Evolutionary conservation across 2,329 filamentous ascomycete genomes (phyloP), one percentile per base, ranked within the genome.

Genomic region (Epichloe brachyelytri): DNA sequence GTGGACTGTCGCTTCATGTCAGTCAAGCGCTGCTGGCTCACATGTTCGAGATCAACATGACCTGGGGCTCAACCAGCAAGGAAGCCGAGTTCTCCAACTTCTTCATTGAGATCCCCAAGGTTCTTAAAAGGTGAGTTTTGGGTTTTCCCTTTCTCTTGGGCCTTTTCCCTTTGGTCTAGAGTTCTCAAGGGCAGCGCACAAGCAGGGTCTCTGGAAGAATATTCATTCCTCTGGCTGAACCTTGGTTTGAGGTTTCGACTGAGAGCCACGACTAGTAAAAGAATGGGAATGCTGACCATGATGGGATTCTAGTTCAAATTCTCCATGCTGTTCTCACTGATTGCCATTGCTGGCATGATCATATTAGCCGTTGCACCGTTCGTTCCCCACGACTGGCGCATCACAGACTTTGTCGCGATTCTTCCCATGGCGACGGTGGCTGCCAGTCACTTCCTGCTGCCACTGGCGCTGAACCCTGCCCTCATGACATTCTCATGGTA

Each of bases 11-110:
- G 1, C 76, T 94, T 37, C 87, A 94, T 68, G 79, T 95, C 46
- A 86, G 80, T 33, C 84, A 90, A 64, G 88, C 88, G 1, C 72
- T 95, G 36, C 68, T 93, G 44, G 77, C 82, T 4, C 88, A 94
- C 71, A 87, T 93, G 79, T 86, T 93, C 64, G 81, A 86, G 69
- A 81, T 91, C 62, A 78, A 93, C 68, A 91, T 93, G 83, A 80
- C 79, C 3, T 93, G 88, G 88, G 87, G 87, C 48, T 82, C 87
- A 1, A 94, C 88, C 0, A 78, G 82, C 40, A 94, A 94, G 69
- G 88, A 95, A 70, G 79, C 80, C 47, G 84, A 88, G 60, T 82
- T 85, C 61, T 83, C 85, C 26, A 86, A 88, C 66, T 94, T 94
- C 69, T 91, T 90, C 69, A 85, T 87, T 54, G 88, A 93, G 63